A percentile compares a stretch with the other conserved stretches of the same genome.
These are phyloP conservation scores for Chaetomiaceae sp. DNA, from an alignment of 2,329 filamentous ascomycete species.

Conservation along the genomic window DNA sequence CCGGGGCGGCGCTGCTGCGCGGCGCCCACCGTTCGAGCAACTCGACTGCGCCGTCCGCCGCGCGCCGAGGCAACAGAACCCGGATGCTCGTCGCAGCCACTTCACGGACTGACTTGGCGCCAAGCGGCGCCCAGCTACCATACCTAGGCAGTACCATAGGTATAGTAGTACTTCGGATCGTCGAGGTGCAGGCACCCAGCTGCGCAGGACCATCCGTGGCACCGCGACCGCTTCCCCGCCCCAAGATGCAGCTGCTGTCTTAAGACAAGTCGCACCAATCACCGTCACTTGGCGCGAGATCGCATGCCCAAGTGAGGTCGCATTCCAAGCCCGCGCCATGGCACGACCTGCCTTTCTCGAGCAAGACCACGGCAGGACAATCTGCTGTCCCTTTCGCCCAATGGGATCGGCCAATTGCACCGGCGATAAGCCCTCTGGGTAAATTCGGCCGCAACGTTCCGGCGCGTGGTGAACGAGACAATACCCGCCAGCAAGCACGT, in stretches of 20 bases:
- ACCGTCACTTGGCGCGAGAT: constrained; percentile 19
- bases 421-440: constrained; percentile 23
- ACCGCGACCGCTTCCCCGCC: neutral
- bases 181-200: neutral
- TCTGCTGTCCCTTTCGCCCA: constrained; percentile 14
- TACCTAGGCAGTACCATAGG: too few relatives aligned
- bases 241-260: constrained; percentile 1
- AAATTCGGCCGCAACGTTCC: constrained; percentile 21
- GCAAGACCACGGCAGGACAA: constrained; percentile 18
- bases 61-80: too few relatives aligned
- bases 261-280: constrained; percentile 18
- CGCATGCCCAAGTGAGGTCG: constrained; percentile 14
- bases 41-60: too few relatives aligned
- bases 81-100: too few relatives aligned
- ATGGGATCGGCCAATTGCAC: constrained; percentile 17
- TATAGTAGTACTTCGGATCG: constrained; percentile 8
- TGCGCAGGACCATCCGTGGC: constrained; percentile 4
- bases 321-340: constrained; percentile 21
- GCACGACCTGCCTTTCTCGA: constrained; percentile 25
- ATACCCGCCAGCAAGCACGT: neutral
- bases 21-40: too few relatives aligned
- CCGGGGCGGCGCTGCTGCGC: too few relatives aligned
- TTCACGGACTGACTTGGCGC: neutral
- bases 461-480: constrained; percentile 2
- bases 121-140: constrained; percentile 7